Conservation (phyloP, 768 basidiomycete species). For the Mycena rosella region DNA sequence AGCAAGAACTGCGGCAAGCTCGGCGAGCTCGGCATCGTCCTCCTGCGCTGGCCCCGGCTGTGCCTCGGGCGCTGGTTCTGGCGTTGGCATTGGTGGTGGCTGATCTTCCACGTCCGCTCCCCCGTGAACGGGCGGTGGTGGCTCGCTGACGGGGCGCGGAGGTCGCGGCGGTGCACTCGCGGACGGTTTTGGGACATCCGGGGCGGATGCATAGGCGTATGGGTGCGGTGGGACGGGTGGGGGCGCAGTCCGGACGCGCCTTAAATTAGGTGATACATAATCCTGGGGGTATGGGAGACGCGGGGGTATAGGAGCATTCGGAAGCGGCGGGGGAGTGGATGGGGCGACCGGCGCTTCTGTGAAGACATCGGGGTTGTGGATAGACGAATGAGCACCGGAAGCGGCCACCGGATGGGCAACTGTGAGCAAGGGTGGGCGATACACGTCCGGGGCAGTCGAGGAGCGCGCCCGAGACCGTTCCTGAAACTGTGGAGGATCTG, state of each 20-base stretch:
- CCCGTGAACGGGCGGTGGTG: neutral
- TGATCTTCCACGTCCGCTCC: neutral
- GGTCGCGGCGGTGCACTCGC: conserved; percentile 37
- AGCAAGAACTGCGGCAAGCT: conserved; percentile 59
- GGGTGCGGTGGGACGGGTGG: conserved; percentile 42
- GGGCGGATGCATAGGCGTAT: conserved; percentile 1
- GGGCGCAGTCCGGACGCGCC: conserved; percentile 38
- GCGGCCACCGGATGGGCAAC: conserved; percentile 39
- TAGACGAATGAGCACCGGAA: conserved; percentile 32
- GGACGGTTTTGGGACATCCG: no score
- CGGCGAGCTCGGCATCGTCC: conserved; percentile 48
- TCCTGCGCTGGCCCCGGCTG: conserved; percentile 36
- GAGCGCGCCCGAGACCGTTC: conserved; percentile 22
- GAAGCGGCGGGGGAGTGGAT: conserved; percentile 43
- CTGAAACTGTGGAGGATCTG: neutral
- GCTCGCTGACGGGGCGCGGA: conserved; percentile 34
- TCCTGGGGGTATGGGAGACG: conserved; percentile 37
- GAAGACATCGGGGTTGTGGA: conserved; percentile 42
- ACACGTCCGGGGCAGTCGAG: conserved; percentile 39
- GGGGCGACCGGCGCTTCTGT: conserved; percentile 43
- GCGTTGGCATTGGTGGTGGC: no score
- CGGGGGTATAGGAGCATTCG: conserved; percentile 45
- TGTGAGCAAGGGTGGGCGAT: conserved; percentile 35
- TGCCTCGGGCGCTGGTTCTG: neutral
- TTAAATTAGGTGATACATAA: conserved; percentile 29